Base-by-base conservation (phyloP, 768 basidiomycete species). In the Amanita thiersii region DNA sequence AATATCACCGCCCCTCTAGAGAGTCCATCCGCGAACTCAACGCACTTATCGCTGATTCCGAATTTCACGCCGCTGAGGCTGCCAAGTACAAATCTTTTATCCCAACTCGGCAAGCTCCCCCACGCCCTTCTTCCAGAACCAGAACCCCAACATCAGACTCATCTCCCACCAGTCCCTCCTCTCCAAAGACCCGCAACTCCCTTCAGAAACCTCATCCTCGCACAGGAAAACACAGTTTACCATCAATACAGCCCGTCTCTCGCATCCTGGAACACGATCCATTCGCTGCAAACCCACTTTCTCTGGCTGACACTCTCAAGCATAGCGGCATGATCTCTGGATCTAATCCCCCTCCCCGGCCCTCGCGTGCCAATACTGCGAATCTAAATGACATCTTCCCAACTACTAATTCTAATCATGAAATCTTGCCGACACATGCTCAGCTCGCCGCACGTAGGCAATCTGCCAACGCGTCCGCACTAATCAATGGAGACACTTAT, bases 351-450 rank as follows among this genome's bases (percentile, higher is more conserved):
- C 87, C 87, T 6, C 79, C 82, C 1, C 75, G 88, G 32, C 88
- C 88, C 0, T 87, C 86, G 34, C 75, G 88, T 43, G 83, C 82
- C 46, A 91, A 91, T 59, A 91, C 88, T 3, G 83, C 81, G 24
- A 88, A 71, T 41, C 69, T 90, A 37, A 79, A 72, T 60, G 87
- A 91, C 62, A 63, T 89, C 53, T 81, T 81, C 57, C 65, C 76
- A 17, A 19, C 42, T 4, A 23, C 26, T 14, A 12, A 5, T 26
- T 21, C 81, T 28, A 88, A 71, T 42, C 69, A 72, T 60, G 88
- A 90, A 62, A 63, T 89, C 54, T 80, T 81, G 56, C 65, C 76
- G 18, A 53, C 59, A 5, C 63, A 65, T 40, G 49, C 59, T 34
- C 50, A 62, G 37, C 54, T 70, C 29, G 61, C 71, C 4, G 51